Evolutionary conservation across 306 rosid species (phyloP), one percentile per base, ranked within the genome.

Genomic region (Glycine tomentella): DNA sequence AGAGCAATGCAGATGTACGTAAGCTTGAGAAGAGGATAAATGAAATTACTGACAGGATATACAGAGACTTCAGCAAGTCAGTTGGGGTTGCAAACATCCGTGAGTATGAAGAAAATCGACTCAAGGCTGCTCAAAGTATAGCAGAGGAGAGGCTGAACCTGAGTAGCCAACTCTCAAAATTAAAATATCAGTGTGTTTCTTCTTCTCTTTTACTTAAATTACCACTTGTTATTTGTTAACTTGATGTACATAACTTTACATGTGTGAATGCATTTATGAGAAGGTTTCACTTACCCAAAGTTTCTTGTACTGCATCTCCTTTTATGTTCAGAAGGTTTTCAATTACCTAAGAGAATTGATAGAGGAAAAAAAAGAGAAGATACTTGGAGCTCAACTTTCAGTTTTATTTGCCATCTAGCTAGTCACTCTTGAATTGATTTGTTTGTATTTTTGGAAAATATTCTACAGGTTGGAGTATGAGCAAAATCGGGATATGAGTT

Each of bases 61-160:
- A 96, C 88, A 90, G 74, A 86, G 85, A 92, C 81, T 96, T 96
- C 75, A 96, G 99, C 86, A 85, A 78, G 86, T 89, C 97, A 36
- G 97, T 96, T 81, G 98, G 98, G 82, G 99, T 93, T 70, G 92
- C 97, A 83, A 96, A 96, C 87, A 96, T 96, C 52, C 98, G 99
- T 51, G 99, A 96, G 83, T 96, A 96, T 56, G 99, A 96, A 89
- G 99, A 96, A 88, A 96, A 96, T 69, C 93, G 85, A 83, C 98
- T 96, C 61, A 88, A 93, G 84, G 84, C 74, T 56, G 97, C 97
- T 49, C 99, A 96, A 69, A 84, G 85, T 80, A 72, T 89, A 68
- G 98, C 99, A 16, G 99, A 96, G 62, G 97, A 96, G 83, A 91
- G 99, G 89, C 91, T 96, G 85, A 83, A 86, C 59, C 88, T 96